phyloP scores from a whole-genome alignment of 2,329 filamentous ascomycete genomes.

The Xylaria arbuscula region DNA sequence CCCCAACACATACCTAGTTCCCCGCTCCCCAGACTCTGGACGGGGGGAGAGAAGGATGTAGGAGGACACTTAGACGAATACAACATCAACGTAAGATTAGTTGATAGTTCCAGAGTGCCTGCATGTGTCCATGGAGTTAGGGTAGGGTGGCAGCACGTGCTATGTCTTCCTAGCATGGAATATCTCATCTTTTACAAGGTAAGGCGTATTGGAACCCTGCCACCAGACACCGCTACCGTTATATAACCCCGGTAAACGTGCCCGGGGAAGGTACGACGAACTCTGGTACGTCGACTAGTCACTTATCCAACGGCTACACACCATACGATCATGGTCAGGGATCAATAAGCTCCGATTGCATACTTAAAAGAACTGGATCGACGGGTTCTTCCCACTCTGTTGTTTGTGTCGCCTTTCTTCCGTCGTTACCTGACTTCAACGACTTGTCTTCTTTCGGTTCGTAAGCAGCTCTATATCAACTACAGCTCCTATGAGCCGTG shows the following conservation, averaged over 20 bases:
- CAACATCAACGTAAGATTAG: background rate
- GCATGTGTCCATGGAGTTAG: conserved; percentile 19
- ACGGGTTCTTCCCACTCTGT: background rate
- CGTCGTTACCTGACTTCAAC: background rate
- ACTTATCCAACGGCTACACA: background rate
- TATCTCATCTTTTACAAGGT: conserved; percentile 1
- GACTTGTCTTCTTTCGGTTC: background rate
- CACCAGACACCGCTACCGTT: conserved; percentile 1
- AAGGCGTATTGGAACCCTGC: conserved; percentile 19
- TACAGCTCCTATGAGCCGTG: background rate
- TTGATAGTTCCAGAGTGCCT: conserved; percentile 8
- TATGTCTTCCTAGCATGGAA: background rate
- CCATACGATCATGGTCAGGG: conserved; percentile 11
- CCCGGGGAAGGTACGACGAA: conserved; percentile 11
- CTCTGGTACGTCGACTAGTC: background rate
- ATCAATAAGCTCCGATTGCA: conserved; percentile 12
- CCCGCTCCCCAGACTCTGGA: conserved; percentile 32
- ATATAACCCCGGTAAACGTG: conserved; percentile 3
- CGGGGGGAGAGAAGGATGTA: background rate
- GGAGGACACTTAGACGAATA: conserved; percentile 5
- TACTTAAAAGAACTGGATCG: conserved; percentile 15
- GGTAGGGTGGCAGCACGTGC: conserved; percentile 18
- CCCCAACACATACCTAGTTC: conserved; percentile 14
- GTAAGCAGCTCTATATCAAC: background rate
- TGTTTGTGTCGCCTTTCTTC: background rate